Evolutionary conservation across 306 rosid species (phyloP), one percentile per base, ranked within the genome.

Genomic region (Gastrolobium bilobum): DNA sequence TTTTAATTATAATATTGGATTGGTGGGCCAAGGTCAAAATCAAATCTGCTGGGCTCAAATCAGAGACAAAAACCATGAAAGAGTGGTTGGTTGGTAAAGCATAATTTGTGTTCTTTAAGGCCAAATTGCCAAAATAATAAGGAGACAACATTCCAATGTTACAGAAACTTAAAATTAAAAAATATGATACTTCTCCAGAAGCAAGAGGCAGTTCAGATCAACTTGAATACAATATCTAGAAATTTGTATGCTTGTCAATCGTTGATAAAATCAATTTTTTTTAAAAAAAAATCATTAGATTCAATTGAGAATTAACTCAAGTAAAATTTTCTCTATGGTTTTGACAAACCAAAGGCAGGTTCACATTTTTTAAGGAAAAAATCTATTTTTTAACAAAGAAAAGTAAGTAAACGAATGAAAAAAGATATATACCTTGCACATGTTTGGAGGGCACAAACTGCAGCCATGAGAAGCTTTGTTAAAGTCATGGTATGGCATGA

Each of bases 351-450:
- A 64, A 64, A 6, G 4, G 39, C 38, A 4, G 15, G 52, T 66
- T 15, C 53, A 43, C 48, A 20, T 40, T n/a, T 13, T n/a, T 13
- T 11, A 34, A 2, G 9, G 4, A 15, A 15, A 3, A 15, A 9
- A 20, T 20, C 26, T 20, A 20, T 20, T 20, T 35, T 73, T 30
- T 3, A 62, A 6, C 7, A 50, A 39, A 30, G 3, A 31, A 53
- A 53, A 39, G 4, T 1, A 64, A 39, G 8, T 8, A 13, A 42
- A 65, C 52, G 42, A 30, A 73, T 40, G 2, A 48, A 47, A 15
- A 8, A 5, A 2, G 2, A 52, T 20, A 35, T 13, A 37, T 82
- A 91, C 98, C 98, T 93, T 92, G 92, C 97, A 88, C 92, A 88
- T 88, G 57, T 88, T 88, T 34, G 88, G 90, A 57, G 92, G 92